Evolutionary conservation across 768 basidiomycete species (phyloP).

Genomic region (Lentinus tigrinus): DNA sequence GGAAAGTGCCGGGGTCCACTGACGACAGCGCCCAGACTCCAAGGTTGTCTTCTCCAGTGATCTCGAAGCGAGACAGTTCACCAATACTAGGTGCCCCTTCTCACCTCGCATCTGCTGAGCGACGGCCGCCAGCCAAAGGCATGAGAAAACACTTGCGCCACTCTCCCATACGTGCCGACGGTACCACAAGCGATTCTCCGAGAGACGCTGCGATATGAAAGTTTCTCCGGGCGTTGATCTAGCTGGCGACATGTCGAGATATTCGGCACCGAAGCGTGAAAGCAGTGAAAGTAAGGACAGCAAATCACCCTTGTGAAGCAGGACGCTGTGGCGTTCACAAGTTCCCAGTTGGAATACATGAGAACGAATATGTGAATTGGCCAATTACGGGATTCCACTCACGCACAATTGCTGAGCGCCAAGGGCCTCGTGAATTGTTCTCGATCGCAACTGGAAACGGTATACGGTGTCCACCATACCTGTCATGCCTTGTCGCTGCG

Average conservation of each 20-base stretch:
- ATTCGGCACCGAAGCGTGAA: neutral
- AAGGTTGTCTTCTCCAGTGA: neutral
- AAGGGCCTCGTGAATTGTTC: no score
- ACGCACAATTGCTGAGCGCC: no score
- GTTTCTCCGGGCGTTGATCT: neutral
- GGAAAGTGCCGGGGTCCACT: neutral
- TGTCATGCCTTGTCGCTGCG: no score
- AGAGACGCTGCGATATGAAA: neutral
- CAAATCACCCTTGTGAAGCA: neutral
- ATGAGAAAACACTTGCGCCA: neutral
- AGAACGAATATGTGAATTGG: no score
- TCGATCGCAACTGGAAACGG: no score
- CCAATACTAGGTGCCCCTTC: conserved; percentile 11
- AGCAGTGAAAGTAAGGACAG: neutral
- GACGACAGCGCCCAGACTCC: neutral
- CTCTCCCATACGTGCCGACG: conserved; percentile 12
- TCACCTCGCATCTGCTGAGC: conserved; percentile 1
- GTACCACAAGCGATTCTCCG: conserved; percentile 6
- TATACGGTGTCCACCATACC: no score
- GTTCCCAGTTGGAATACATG: no score
- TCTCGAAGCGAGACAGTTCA: conserved; percentile 7
- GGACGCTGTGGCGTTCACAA: neutral
- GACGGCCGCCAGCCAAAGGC: conserved; percentile 10
- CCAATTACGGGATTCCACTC: no score
- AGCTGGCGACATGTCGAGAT: neutral